Conservation (phyloP, 2,329 filamentous ascomycete genomes). For the Clarireedia sp. region DNA sequence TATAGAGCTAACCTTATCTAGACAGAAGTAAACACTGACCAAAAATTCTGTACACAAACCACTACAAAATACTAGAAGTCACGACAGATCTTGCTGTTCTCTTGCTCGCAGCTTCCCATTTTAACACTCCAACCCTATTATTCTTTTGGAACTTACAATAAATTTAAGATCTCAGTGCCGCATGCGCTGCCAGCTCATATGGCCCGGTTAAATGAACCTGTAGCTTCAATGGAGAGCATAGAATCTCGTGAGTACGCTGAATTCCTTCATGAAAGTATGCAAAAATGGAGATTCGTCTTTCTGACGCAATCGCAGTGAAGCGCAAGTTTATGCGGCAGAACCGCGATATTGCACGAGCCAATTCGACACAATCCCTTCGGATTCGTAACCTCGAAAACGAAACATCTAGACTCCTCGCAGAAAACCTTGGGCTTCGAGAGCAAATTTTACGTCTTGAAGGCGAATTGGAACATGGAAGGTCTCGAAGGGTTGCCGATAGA, state of each 20-base stretch:
- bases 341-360: conserved; percentile 71
- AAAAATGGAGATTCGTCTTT: conserved; percentile 1
- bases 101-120: not conserved
- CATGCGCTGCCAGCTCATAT: conserved; percentile 38
- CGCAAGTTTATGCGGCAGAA: conserved; percentile 76
- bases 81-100: not conserved
- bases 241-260: conserved; percentile 54
- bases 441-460: conserved; percentile 63
- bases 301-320: conserved; percentile 49
- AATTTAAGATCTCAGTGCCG: conserved; percentile 14
- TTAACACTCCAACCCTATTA: not conserved
- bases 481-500: conserved; percentile 54
- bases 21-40: conserved; percentile 25
- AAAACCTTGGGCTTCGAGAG: conserved; percentile 67
- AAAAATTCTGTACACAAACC: conserved; percentile 7
- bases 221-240: conserved; percentile 58
- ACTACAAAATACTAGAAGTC: not conserved
- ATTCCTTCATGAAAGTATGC: not conserved
- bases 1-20: conserved; percentile 3
- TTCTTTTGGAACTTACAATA: not conserved
- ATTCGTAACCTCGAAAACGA: conserved; percentile 73
- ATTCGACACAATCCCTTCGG: conserved; percentile 68
- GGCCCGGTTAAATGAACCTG: conserved; percentile 74
- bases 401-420: conserved; percentile 64
- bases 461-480: conserved; percentile 53